Percentiles rank a stretch among this genome's conserved stretches.
Evolutionary conservation across 768 basidiomycete genomes (phyloP).

Genomic region (Naganishia kalamii): DNA sequence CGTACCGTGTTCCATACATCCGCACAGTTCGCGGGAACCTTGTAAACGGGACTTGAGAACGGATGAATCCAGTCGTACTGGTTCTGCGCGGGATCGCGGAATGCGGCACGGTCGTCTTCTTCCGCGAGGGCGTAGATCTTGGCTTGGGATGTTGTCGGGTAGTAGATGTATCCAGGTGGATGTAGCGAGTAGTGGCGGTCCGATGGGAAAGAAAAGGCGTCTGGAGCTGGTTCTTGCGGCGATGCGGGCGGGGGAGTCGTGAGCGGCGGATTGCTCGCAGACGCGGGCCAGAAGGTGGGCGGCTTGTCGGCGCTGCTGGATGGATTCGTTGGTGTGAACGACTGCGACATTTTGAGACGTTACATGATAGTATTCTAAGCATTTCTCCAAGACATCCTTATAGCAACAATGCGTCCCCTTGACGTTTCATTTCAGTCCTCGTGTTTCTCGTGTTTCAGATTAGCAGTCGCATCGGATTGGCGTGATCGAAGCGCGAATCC

Average conservation of each 20-base stretch:
- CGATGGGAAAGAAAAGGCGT: background rate
- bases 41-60: background rate
- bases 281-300: background rate
- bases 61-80: background rate
- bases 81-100: background rate
- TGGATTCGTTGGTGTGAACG: background rate
- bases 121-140: background rate
- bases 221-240: background rate
- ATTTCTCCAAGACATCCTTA: no score
- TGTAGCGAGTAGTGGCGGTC: background rate
- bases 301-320: background rate
- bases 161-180: background rate
- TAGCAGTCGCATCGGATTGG: background rate
- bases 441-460: slow-evolving; percentile 1
- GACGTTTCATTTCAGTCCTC: no score
- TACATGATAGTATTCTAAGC: no score
- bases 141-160: background rate
- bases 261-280: background rate
- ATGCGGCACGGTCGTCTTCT: background rate
- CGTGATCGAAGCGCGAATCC: background rate
- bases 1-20: slow-evolving; percentile 2
- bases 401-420: no score
- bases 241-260: background rate
- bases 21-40: background rate
- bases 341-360: no score